These are phyloP conservation scores for Rhizopus delemar DNA, from an alignment of 371 early-diverging fungal genomes.

Conservation along the genomic window DNA sequence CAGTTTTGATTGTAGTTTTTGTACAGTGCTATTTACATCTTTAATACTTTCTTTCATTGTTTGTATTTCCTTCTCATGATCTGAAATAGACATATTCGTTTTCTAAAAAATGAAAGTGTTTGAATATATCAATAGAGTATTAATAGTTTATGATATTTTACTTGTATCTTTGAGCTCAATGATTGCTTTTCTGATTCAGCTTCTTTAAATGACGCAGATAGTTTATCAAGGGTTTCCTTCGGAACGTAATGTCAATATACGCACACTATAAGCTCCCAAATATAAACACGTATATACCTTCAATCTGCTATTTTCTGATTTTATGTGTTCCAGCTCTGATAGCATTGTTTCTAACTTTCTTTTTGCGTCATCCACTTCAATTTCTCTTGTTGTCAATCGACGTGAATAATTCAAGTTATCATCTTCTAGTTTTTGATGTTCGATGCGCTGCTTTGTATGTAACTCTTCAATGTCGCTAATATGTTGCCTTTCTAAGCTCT, in stretches of 20 bases:
- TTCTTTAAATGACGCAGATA: slow-evolving; percentile 1
- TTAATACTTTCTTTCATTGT: slow-evolving; percentile 1
- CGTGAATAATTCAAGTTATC: slow-evolving; percentile 31
- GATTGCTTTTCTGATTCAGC: slow-evolving; percentile 7
- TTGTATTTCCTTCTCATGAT: slow-evolving; percentile 13
- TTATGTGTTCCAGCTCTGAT: slow-evolving; percentile 15
- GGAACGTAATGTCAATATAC: too few species aligned
- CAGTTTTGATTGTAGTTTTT: slow-evolving; percentile 9
- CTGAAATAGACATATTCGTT: slow-evolving; percentile 7
- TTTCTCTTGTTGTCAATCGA: slow-evolving; percentile 24
- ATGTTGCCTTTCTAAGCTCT: slow-evolving; percentile 26
- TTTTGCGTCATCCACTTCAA: slow-evolving; percentile 28
- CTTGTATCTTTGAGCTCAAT: slow-evolving; percentile 8
- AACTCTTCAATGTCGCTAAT: slow-evolving; percentile 25
- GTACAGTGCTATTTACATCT: background rate
- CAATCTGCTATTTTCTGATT: slow-evolving; percentile 12
- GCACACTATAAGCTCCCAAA: too few species aligned
- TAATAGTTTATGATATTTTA: background rate
- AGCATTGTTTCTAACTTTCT: slow-evolving; percentile 13
- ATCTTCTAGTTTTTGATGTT: slow-evolving; percentile 38
- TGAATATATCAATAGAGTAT: background rate
- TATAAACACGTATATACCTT: background rate
- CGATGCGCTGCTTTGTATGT: slow-evolving; percentile 36
- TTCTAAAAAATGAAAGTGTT: slow-evolving; percentile 2
- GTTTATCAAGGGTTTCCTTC: slow-evolving; percentile 1